A percentile compares a stretch with the other conserved stretches of the same genome.
phyloP scores from a whole-genome alignment of 169 alveolate species.

The Babesia caballi region DNA sequence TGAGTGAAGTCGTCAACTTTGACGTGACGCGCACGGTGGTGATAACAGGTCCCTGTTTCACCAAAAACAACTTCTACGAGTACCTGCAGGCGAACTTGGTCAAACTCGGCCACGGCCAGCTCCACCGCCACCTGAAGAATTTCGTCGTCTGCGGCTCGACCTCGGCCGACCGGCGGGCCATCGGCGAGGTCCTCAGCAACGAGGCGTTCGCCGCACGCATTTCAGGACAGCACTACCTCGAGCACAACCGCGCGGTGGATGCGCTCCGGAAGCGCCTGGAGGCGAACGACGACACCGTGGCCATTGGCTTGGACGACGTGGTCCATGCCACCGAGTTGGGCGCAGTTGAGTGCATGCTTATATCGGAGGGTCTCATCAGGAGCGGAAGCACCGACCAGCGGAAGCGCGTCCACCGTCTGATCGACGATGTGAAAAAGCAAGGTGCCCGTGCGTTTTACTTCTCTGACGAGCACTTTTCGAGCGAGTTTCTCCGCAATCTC shows the following conservation, averaged over 20 bases:
- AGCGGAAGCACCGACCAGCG: conserved; percentile 47
- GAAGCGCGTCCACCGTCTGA: conserved; percentile 39
- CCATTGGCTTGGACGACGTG: conserved; percentile 52
- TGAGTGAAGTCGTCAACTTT: conserved; percentile 21
- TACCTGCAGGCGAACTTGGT: conserved; percentile 22
- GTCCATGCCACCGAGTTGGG: conserved; percentile 35
- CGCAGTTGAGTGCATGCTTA: conserved; percentile 67
- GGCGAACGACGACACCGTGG: conserved; percentile 36
- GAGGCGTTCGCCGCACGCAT: conserved; percentile 22
- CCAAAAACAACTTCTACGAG: conserved; percentile 44
- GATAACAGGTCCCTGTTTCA: conserved; percentile 64
- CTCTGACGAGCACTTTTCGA: conserved; percentile 71
- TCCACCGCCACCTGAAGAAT: conserved; percentile 22
- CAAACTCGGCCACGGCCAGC: conserved; percentile 15
- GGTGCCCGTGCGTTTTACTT: conserved; percentile 65
- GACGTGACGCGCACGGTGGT: conserved; percentile 40
- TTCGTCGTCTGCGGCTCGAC: conserved; percentile 54
- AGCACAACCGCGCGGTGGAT: conserved; percentile 44
- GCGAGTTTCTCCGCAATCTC: conserved; percentile 64
- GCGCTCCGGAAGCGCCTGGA: conserved; percentile 43
- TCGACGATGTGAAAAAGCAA: conserved; percentile 50
- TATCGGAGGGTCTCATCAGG: conserved; percentile 64
- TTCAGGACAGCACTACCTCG: conserved; percentile 23
- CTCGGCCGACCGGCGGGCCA: conserved; percentile 55
- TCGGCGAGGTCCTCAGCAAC: conserved; percentile 46